Evolutionary conservation across 208 protist genomes (phyloP), one percentile per base, ranked within the genome.

Genomic region (Sergeia podlipaevii): DNA sequence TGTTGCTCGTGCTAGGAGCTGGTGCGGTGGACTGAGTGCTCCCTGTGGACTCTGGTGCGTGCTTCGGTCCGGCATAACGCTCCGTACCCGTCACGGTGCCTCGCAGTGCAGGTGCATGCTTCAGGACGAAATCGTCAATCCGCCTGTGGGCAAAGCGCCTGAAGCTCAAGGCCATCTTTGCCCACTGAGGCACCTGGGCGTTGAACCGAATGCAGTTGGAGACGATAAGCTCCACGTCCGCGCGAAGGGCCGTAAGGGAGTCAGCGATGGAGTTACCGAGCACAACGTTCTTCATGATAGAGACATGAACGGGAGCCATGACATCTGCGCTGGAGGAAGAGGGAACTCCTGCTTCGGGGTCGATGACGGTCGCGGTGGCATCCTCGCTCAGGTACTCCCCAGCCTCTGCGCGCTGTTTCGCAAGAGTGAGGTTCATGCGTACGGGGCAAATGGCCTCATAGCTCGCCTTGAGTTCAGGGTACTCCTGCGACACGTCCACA

Each of bases 131-230:
- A 34, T 95, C 84, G 65, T 95, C 88, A 39, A 95, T 67, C 36
- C 61, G 61, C 48, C 64, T 70, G 56, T 95, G 88, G 1, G 88
- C 88, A 50, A 86, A 89, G 6, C 8, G 18, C 11, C 80, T 80
- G 60, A 95, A 95, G 28, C 54, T 73, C 41, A 43, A 52, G 17
- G 88, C 88, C 11, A 83, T 68, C n/a, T 57, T 52, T 26, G 89
- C 76, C 88, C 88, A 95, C 32, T 46, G 52, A 43, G 66, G 49
- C 23, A 75, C 67, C 34, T 79, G 66, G 10, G 63, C 65, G 55
- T 95, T 95, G 50, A 92, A 95, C 26, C 70, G 69, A 39, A 89
- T 71, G 60, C 88, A 95, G 58, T 95, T 95, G 21, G 41, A 50
- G 15, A 91, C 85, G 39, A 95, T 87, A 39, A 92, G 72, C 60